Base-by-base conservation (phyloP, 1,284 basidiomycete genomes). In the Naganishia cerealis region DNA sequence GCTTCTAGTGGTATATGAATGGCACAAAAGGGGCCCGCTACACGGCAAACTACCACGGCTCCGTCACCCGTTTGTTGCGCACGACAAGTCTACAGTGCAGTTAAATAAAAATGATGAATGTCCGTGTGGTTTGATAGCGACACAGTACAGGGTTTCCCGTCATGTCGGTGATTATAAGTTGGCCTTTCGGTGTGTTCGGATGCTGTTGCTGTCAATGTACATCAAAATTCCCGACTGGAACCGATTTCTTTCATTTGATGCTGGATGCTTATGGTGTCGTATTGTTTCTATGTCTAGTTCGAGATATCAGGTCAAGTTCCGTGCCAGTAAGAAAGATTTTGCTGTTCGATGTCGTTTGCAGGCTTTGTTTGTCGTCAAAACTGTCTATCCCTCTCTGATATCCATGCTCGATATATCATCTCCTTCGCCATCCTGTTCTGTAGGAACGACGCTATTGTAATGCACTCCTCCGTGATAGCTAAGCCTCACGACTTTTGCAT, bases 391-490 rank as follows among this genome's bases (percentile, higher is more conserved):
- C 15, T 13, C 46, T 10, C 10, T 24, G 21, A 7, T 50, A 24
- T 24, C 46, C 46, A 50, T 24, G 46, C 46, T 46, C 21, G 61
- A 40, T 24, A 50, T 16, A 13, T 26, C 59, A 13, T 54, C 39
- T 24, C 15, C 36, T 13, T 16, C 21, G 7, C 38, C 55, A 40
- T 57, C 55, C 9, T 29, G 21, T 29, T 50, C 40, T 13, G 61
- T 50, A 15, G 61, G 52, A 12, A 63, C 61, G 12, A 63, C 61
- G 39, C 61, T 63, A 40, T 63, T 63, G 24, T 63, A 63, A 40
- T 63, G 61, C 13, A 63, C 61, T 21, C 61, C 61, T 15, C 61
- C 61, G 38, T 63, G 61, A 54, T 63, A 63, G 24, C 61, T 63
- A n/a, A 63, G 61, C 38, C 61, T 53, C 16, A 63, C 61, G 38